Evolutionary conservation across 1,284 basidiomycete species (phyloP), one percentile per base, ranked within the genome.

Genomic region (Microbotryomycetes sp.): DNA sequence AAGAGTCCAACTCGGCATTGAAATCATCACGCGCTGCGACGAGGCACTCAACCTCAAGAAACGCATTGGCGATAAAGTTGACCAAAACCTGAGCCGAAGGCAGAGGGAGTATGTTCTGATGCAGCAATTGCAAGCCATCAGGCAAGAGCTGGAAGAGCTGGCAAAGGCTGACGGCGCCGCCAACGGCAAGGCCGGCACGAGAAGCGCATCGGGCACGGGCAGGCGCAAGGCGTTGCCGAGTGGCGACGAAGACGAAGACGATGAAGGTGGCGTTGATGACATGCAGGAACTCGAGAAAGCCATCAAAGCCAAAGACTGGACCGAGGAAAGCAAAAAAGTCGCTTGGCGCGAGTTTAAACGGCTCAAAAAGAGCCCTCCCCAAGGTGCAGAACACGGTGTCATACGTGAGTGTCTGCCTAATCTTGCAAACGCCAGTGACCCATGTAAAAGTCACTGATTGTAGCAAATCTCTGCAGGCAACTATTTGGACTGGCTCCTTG

Each of bases 261-360:
- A 68, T 3, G 69, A 64, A 9, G 66, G 65, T 21, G 70, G 69
- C 24, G 66, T 54, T 11, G 70, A 71, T 51, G 71, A 72, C 13
- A 26, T 70, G 24, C 59, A 54, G 23, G 63, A 61, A 27, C 50
- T 72, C 18, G 63, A 66, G 30, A 57, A 67, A 35, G 68, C 63
- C 55, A 59, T 72, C 45, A 56, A 67, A 29, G 67, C 61, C 18
- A 67, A 67, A 30, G 52, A 50, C 1, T 72, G 69, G 62, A 64
- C 63, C 13, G 58, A 65, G 35, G 72, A 72, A 60, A 66, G 70
- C 28, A 60, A 59, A 11, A 64, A 61, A 31, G 60, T 71, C n/a
- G 69, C 64, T n/a, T 18, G 55, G 45, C 61, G 64, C 45, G 72
- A 73, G 56, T 57, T 69, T 41, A 72, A 72, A 66, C 55, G 72